Evolutionary conservation across 2,329 filamentous ascomycete genomes (phyloP), one percentile per base, ranked within the genome.

Genomic region (Fusarium annulatum): DNA sequence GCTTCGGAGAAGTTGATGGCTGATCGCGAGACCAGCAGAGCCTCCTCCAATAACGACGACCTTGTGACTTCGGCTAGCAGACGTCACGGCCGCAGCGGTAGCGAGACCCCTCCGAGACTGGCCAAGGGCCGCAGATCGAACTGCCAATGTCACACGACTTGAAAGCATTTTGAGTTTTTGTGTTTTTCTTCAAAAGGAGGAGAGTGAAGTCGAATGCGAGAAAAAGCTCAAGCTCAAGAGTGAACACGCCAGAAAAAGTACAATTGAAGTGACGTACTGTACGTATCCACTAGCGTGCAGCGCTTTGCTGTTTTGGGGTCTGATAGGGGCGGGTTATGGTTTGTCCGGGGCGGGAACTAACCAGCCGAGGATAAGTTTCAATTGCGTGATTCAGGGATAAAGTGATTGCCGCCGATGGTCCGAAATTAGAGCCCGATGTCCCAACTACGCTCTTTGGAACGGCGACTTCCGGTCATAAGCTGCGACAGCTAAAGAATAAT

Each of bases 31-130:
- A 55, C 92, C 92, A 42, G 91, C 92, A 18, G 88, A 85, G 38
- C 92, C 92, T 59, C 88, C 91, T 56, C 92, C 92, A 34, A 94
- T 84, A 5, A 94, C 86, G 18, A 93, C 89, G 21, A 93, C 85
- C 76, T 87, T 90, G 84, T 93, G 91, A 72, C 58, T 77, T n/a
- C 71, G 57, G 19, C 64, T 77, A 21, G 79, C 75, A 7, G 70
- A 19, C 2, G 56, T 43, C 2, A 72, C 70, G 4, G 70, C 55
- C 3, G 71, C 71, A 15, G 64, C 71, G 34, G 71, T 74, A 26
- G 71, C 59, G 36, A 76, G 49, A 26, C 73, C 53, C 9, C 61
- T 23, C 11, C 61, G 52, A 23, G 41, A n/a, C 14, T 70, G 67
- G 23, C 53, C 21, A 11, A 51, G 12, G 33, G 61, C 64, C 15